phyloP scores from a whole-genome alignment of 768 basidiomycete genomes.

The Psilocybe tampanensis region DNA sequence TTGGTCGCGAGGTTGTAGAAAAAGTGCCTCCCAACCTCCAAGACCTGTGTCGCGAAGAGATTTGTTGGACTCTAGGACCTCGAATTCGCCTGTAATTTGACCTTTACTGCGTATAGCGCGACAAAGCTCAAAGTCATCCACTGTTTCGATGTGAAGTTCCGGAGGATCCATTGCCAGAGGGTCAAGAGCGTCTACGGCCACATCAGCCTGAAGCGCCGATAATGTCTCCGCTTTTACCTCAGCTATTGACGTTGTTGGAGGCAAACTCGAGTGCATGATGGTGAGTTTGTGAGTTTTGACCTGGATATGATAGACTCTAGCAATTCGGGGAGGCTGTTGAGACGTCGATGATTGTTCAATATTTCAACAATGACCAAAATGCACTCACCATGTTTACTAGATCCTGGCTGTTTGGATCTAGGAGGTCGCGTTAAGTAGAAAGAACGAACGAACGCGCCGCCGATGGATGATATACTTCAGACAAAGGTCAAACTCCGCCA shows the following conservation, averaged over 20 bases:
- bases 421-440: background rate
- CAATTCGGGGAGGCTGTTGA: constrained; percentile 50
- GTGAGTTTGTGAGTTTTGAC: constrained; percentile 76
- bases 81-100: constrained; percentile 52
- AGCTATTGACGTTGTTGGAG: constrained; percentile 55
- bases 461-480: background rate
- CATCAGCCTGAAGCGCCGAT: constrained; percentile 57
- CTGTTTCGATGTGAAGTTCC: constrained; percentile 21
- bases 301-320: constrained; percentile 67
- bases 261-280: constrained; percentile 54
- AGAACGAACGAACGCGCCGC: background rate
- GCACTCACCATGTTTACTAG: constrained; percentile 2
- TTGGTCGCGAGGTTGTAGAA: constrained; percentile 64
- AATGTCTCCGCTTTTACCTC: constrained; percentile 66
- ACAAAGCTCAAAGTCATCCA: constrained; percentile 67
- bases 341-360: background rate
- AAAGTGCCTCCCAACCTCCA: constrained; percentile 68
- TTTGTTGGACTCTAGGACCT: constrained; percentile 46
- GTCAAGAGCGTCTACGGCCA: constrained; percentile 36
- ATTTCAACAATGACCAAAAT: background rate
- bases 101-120: constrained; percentile 54
- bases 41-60: constrained; percentile 52
- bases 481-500: constrained; percentile 4
- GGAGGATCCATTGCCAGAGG: constrained; percentile 27
- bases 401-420: background rate